Evolutionary conservation across 257 asterid genomes (phyloP).

Genomic region (Handroanthus guayacan): DNA sequence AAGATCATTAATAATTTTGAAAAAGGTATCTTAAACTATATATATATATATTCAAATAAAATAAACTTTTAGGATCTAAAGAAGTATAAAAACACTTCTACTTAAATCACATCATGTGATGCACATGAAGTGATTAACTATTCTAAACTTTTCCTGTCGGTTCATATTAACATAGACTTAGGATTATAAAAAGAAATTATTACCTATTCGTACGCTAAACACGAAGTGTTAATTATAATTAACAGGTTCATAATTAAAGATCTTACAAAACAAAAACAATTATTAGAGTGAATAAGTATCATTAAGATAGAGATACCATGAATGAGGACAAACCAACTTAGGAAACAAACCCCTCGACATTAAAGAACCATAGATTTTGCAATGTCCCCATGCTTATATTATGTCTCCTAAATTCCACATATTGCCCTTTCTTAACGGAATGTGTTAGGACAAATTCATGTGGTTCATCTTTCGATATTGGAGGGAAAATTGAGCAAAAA

Average conservation of each 20-base stretch:
- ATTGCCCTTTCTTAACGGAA: conserved; percentile 37
- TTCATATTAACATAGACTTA: conserved; percentile 34
- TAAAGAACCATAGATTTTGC: conserved; percentile 34
- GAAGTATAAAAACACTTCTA: neutral
- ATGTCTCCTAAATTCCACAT: conserved; percentile 43
- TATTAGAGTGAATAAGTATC: conserved; percentile 28
- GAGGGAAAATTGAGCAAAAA: neutral
- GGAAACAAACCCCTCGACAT: conserved; percentile 41
- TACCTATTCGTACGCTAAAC: conserved; percentile 6
- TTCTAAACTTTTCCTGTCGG: conserved; percentile 34
- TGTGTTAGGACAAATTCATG: conserved; percentile 23
- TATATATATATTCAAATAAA: too few species aligned
- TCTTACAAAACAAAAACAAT: conserved; percentile 29
- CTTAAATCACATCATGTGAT: conserved; percentile 24
- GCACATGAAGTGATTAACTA: conserved; percentile 36
- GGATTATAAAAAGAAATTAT: conserved; percentile 4
- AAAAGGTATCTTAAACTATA: too few species aligned
- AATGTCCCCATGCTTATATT: conserved; percentile 38
- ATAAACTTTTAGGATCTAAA: neutral
- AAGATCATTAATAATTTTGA: too few species aligned
- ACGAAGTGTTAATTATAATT: neutral
- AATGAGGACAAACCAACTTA: conserved; percentile 38
- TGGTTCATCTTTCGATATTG: neutral
- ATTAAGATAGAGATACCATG: conserved; percentile 29
- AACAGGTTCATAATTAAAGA: conserved; percentile 18